Evolutionary conservation across 2,329 filamentous ascomycete genomes (phyloP).

Genomic region (Alternaria solani): DNA sequence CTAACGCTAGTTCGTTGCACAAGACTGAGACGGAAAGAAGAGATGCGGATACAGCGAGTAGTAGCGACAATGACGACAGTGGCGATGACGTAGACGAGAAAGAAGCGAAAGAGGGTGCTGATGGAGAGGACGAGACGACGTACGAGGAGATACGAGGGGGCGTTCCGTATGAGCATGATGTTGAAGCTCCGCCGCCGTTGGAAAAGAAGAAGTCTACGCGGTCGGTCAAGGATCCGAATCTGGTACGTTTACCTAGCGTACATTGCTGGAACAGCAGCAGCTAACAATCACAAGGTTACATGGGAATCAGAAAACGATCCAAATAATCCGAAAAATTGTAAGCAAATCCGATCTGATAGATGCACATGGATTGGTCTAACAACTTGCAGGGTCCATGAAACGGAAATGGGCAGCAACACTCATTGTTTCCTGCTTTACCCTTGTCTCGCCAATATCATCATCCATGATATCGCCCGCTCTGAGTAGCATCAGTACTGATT

Average conservation of each 20-base stretch:
- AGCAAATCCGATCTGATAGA: not conserved
- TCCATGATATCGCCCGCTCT: slow-evolving; percentile 53
- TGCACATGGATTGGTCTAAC: not conserved
- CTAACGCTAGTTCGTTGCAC: slow-evolving; percentile 30
- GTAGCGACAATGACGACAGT: slow-evolving; percentile 20
- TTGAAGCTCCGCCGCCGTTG: slow-evolving; percentile 33
- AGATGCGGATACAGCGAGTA: slow-evolving; percentile 11
- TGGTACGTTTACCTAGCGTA: slow-evolving; percentile 28
- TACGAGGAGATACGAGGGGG: slow-evolving; percentile 40
- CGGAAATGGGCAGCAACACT: slow-evolving; percentile 57
- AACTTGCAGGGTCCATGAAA: slow-evolving; percentile 31
- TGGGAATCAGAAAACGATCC: slow-evolving; percentile 59
- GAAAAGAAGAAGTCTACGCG: slow-evolving; percentile 37
- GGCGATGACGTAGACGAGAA: slow-evolving; percentile 14
- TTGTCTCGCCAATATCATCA: slow-evolving; percentile 52
- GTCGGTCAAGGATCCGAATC: slow-evolving; percentile 44
- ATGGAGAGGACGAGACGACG: slow-evolving; percentile 21
- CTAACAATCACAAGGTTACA: slow-evolving; percentile 45
- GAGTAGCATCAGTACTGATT: slow-evolving; percentile 40
- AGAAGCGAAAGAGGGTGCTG: slow-evolving; percentile 24
- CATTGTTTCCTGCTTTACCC: slow-evolving; percentile 55
- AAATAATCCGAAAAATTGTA: slow-evolving; percentile 50
- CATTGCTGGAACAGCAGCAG: not conserved
- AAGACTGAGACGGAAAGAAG: slow-evolving; percentile 39
- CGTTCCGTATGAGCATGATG: slow-evolving; percentile 42